Base-by-base conservation (phyloP, 2,329 filamentous ascomycete genomes). In the Leptographium galeiforme region DNA sequence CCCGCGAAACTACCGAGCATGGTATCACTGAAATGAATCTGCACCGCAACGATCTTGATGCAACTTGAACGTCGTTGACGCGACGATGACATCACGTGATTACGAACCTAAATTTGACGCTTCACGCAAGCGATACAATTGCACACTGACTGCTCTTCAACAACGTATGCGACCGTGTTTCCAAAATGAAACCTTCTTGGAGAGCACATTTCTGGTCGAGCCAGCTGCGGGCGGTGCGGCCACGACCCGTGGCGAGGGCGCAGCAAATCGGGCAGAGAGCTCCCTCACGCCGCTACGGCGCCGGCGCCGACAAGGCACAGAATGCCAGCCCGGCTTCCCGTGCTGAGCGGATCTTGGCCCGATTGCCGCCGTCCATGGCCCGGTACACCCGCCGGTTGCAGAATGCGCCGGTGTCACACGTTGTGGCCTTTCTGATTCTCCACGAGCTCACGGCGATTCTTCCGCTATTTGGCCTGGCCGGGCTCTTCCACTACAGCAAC, bases 401-500 rank as follows among this genome's bases (percentile, higher is more conserved):
- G 54, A 75, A 78, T 53, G 89, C 89, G 1, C 93, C 93, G 0
- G 68, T 89, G 46, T 87, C 87, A 1, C 89, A 96, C 68, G 74
- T 95, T 44, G 80, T 85, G 1, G 84, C 91, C 0, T 98, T 98
- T 66, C 73, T 97, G 12, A 72, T 96, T 41, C 76, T 98, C 0
- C 93, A 98, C 71, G 93, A 98, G 68, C 66, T 96, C 46, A 97
- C 93, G 0, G 91, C 93, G 11, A 71, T 96, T 12, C 67, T 91
- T 1, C 91, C 91, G 0, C 69, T 97, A 0, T 66, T 94, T 41
- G 84, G 79, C 0, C 76, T 97, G 1, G 82, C 87, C 25, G 82
- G 76, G 1, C 65, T 81, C 1, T 95, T 98, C 67, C 87, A 97
- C 69, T 89, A 88, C 43, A 81, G 81, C 1, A 74, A 82, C 57